Evolutionary conservation across 140 eudicot species (phyloP).

Genomic region (Anethum foeniculum): DNA sequence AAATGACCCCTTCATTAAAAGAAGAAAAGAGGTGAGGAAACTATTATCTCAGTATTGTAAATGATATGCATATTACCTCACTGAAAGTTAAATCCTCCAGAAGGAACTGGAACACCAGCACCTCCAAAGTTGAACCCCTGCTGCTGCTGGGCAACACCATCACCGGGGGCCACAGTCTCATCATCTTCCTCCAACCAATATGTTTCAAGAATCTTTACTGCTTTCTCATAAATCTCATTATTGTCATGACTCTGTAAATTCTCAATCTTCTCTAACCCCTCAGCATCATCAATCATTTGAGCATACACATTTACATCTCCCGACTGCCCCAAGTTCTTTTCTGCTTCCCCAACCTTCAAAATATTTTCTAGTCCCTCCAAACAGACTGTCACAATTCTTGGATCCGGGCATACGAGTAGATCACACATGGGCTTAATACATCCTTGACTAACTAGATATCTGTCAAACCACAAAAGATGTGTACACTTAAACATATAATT

Average conservation of each 20-base stretch:
- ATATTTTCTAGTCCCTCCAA: slow-evolving; percentile 31
- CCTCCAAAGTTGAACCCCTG: slow-evolving; percentile 9
- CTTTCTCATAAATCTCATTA: slow-evolving; percentile 26
- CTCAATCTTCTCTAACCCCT: slow-evolving; percentile 29
- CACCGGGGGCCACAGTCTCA: slow-evolving; percentile 1
- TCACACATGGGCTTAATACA: slow-evolving; percentile 32
- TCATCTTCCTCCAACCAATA: slow-evolving; percentile 31
- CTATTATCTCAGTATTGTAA: background rate
- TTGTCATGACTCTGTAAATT: slow-evolving; percentile 25
- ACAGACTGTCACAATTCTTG: slow-evolving; percentile 26
- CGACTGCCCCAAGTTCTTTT: slow-evolving; percentile 21
- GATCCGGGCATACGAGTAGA: slow-evolving; percentile 25
- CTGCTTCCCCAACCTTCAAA: slow-evolving; percentile 28
- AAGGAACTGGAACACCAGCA: slow-evolving; percentile 8
- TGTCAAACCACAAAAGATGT: background rate
- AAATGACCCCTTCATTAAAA: background rate
- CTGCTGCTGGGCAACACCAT: background rate
- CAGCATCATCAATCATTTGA: slow-evolving; percentile 23
- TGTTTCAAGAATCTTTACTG: slow-evolving; percentile 23
- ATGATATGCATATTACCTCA: background rate
- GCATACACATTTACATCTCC: slow-evolving; percentile 22
- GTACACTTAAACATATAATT: background rate
- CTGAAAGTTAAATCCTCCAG: slow-evolving; percentile 13
- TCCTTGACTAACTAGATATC: slow-evolving; percentile 24
- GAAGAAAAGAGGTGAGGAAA: background rate